Evolutionary conservation across 2,329 filamentous ascomycete genomes (phyloP).

Genomic region (Fusarium penzigii): DNA sequence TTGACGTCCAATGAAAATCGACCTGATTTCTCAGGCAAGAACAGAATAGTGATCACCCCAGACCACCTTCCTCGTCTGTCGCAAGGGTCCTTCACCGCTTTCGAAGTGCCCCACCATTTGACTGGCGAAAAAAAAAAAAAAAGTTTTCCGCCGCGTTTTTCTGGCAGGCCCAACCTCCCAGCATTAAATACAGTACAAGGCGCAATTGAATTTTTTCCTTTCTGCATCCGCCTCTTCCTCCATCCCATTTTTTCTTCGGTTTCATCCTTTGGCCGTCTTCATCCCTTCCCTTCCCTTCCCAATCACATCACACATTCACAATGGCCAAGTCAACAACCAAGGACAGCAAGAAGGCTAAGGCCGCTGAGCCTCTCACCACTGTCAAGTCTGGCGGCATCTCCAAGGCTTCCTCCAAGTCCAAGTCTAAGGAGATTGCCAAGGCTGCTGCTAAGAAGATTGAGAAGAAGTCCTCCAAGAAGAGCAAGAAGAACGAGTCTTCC

Average conservation of each 20-base stretch:
- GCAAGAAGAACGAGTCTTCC: slow-evolving; percentile 40
- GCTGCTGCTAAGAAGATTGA: slow-evolving; percentile 53
- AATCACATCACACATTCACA: slow-evolving; percentile 35
- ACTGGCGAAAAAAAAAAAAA: slow-evolving; percentile 35
- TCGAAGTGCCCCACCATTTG: slow-evolving; percentile 34
- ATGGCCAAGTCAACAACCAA: slow-evolving; percentile 70
- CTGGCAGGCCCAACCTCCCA: slow-evolving; percentile 24
- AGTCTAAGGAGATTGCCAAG: slow-evolving; percentile 69
- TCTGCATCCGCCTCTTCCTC: slow-evolving; percentile 20
- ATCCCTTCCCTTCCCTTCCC: slow-evolving; percentile 8
- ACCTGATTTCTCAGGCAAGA: slow-evolving; percentile 35
- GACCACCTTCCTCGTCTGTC: slow-evolving; percentile 24
- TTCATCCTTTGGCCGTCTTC: slow-evolving; percentile 10
- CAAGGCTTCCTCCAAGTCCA: slow-evolving; percentile 67
- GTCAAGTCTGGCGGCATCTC: slow-evolving; percentile 68
- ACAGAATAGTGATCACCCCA: slow-evolving; percentile 5
- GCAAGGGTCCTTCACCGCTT: slow-evolving; percentile 37
- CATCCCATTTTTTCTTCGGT: slow-evolving; percentile 9
- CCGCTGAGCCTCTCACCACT: slow-evolving; percentile 49
- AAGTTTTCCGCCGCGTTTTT: slow-evolving; percentile 21
- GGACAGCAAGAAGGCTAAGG: slow-evolving; percentile 54
- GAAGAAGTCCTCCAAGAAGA: slow-evolving; percentile 50
- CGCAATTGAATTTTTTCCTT: slow-evolving; percentile 11
- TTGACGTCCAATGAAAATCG: slow-evolving; percentile 24
- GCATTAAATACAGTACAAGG: slow-evolving; percentile 22